Evolutionary conservation across 2,329 filamentous ascomycete genomes (phyloP), one percentile per base, ranked within the genome.

Genomic region (Neonectria neomacrospora): DNA sequence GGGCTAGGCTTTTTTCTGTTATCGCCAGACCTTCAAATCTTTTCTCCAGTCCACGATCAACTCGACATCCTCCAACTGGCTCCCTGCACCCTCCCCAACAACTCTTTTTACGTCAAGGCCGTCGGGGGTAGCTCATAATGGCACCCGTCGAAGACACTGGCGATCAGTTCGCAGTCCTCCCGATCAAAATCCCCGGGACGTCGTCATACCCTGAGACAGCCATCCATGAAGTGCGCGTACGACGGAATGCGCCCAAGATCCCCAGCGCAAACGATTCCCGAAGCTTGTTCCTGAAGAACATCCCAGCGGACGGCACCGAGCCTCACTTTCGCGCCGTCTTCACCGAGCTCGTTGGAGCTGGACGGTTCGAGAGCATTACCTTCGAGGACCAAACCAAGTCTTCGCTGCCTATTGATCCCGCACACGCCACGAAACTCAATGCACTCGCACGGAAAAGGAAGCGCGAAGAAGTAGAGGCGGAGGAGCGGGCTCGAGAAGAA

Each of bases 251-350:
- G 48, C 94, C 95, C 64, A 93, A 91, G 79, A 85, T 92, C 42
- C 88, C 92, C 14, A 91, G 91, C 8, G 83, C 86, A 58, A 86
- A 91, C 77, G 91, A 95, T 71, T 82, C 88, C 16, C 90, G 94
- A 71, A 94, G 92, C 65, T 85, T 99, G 18, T 99, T 97, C 79
- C 76, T 97, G n/a, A 91, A 94, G 67, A 98, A 99, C 73, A 81
- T 96, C 1, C 96, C 96, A 7, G 84, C 91, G 66, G 94, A 97
- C 75, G 90, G 93, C 63, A 96, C 93, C 5, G 90, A 93, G 60
- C 78, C 83, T 1, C 92, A 94, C 72, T 84, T 98, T 44, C 89
- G 93, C 47, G 84, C 89, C 44, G 81, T 98, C 0, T 96, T 98
- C 70, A 81, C 87, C 1, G 82, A 85, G 1, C 86, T 96, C 16